Evolutionary conservation across 2,329 filamentous ascomycete genomes (phyloP).

Genomic region (Beauveria sp.): DNA sequence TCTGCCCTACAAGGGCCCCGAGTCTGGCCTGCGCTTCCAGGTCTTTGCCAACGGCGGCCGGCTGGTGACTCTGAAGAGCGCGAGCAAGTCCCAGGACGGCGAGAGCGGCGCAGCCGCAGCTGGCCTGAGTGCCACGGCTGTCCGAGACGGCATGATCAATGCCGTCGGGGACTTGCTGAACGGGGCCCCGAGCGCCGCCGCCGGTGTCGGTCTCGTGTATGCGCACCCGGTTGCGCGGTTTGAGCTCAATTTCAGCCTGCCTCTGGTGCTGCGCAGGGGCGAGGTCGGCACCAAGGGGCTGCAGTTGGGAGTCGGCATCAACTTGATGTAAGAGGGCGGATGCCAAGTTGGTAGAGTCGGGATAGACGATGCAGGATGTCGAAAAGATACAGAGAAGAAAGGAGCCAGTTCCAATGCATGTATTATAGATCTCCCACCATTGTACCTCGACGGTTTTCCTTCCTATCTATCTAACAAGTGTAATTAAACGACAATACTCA

Average conservation of each 20-base stretch:
- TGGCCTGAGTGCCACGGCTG: slow-evolving; percentile 33
- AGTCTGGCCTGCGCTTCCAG: slow-evolving; percentile 80
- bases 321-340: slow-evolving; percentile 63
- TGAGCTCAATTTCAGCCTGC: slow-evolving; percentile 91
- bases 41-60: slow-evolving; percentile 87
- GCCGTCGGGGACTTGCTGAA: slow-evolving; percentile 65
- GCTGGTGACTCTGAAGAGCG: slow-evolving; percentile 65
- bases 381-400: not conserved
- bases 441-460: not conserved
- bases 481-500: not conserved
- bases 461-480: not conserved
- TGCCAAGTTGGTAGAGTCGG: not conserved
- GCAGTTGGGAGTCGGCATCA: slow-evolving; percentile 93
- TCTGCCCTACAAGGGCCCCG: slow-evolving; percentile 70
- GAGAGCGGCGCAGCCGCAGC: slow-evolving; percentile 22
- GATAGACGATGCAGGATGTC: not conserved
- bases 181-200: slow-evolving; percentile 75
- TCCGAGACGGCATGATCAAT: slow-evolving; percentile 44
- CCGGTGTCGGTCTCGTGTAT: slow-evolving; percentile 86
- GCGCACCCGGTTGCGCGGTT: slow-evolving; percentile 90
- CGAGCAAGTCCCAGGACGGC: slow-evolving; percentile 33
- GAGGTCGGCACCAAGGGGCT: slow-evolving; percentile 88
- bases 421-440: not conserved
- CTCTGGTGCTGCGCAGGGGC: slow-evolving; percentile 70
- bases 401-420: not conserved